Evolutionary conservation across 805 yeast species (phyloP).

Genomic region (Starmerella sp.): DNA sequence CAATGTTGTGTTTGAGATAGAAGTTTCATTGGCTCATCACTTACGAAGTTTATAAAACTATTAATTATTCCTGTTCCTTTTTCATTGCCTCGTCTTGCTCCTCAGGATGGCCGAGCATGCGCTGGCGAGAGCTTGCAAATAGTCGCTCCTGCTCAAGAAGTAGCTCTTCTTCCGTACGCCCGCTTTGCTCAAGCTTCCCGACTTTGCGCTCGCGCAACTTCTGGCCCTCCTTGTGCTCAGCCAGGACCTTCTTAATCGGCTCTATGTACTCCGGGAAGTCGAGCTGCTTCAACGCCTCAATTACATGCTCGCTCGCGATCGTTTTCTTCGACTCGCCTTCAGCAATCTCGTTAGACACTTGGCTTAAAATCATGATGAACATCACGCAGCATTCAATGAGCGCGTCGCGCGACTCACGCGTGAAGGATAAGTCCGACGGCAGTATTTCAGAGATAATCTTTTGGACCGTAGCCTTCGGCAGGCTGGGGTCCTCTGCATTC

Average conservation of each 20-base stretch:
- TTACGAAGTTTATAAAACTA: not conserved
- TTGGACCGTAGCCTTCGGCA: conserved; percentile 74
- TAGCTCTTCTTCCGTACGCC: conserved; percentile 83
- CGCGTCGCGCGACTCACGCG: conserved; percentile 90
- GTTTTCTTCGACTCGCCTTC: conserved; percentile 94
- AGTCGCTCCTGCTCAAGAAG: conserved; percentile 85
- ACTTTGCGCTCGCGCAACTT: conserved; percentile 81
- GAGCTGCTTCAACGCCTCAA: conserved; percentile 74
- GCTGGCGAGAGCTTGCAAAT: conserved; percentile 37
- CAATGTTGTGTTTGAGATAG: not conserved
- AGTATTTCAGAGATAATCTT: conserved; percentile 83
- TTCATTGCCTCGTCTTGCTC: not conserved
- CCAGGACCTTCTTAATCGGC: conserved; percentile 64
- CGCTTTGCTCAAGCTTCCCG: conserved; percentile 86
- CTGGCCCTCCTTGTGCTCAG: conserved; percentile 76
- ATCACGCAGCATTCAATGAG: conserved; percentile 93
- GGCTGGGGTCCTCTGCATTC: conserved; percentile 28
- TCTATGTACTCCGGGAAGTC: conserved; percentile 81
- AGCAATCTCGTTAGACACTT: conserved; percentile 91
- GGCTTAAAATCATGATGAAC: conserved; percentile 86
- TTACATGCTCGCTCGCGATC: conserved; percentile 90
- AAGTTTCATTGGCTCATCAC: not conserved
- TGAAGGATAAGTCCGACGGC: conserved; percentile 76
- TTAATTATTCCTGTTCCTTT: not conserved
- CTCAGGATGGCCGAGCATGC: conserved; percentile 20